These are phyloP conservation scores for Aspergillus oerlinghausenensis DNA, from an alignment of 2,329 filamentous ascomycete species.

Conservation along the genomic window DNA sequence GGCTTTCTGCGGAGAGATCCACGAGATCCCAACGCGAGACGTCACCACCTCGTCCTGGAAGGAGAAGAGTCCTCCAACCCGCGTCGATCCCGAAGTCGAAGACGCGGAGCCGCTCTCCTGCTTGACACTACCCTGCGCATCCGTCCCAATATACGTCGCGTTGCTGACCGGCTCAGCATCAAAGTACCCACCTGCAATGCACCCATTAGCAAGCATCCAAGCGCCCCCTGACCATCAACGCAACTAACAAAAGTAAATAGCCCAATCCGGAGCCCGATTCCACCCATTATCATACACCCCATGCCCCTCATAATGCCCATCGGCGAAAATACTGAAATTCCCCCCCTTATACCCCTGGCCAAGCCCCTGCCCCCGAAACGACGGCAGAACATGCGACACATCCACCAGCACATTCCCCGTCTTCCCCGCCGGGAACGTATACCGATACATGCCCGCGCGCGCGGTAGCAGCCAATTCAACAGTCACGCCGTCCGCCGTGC, in stretches of 20 bases:
- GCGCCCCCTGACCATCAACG: too few species aligned
- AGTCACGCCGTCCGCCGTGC: conserved; percentile 51
- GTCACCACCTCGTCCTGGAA: conserved; percentile 47
- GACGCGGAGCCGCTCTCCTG: conserved; percentile 25
- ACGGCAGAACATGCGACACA: conserved; percentile 62
- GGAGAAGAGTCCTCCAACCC: conserved; percentile 46
- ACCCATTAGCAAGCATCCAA: conserved; percentile 20
- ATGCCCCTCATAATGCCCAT: conserved; percentile 55
- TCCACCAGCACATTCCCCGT: conserved; percentile 54
- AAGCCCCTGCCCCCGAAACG: conserved; percentile 56
- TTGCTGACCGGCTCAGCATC: conserved; percentile 34
- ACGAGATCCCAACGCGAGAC: conserved; percentile 63
- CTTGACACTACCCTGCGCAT: conserved; percentile 24
- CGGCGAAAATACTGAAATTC: conserved; percentile 48
- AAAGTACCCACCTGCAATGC: conserved; percentile 57
- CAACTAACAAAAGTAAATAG: conserved; percentile 24
- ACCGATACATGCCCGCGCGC: conserved; percentile 52
- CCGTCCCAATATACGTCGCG: conserved; percentile 24
- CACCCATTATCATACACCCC: conserved; percentile 64
- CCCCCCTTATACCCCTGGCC: conserved; percentile 62
- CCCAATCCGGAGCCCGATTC: conserved; percentile 57
- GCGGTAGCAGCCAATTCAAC: conserved; percentile 55
- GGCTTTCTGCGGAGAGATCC: conserved; percentile 59
- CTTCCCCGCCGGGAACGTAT: conserved; percentile 49
- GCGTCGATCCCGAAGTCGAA: conserved; percentile 44